Evolutionary conservation across 2,329 filamentous ascomycete species (phyloP).

Genomic region (Epichloe hybrida): DNA sequence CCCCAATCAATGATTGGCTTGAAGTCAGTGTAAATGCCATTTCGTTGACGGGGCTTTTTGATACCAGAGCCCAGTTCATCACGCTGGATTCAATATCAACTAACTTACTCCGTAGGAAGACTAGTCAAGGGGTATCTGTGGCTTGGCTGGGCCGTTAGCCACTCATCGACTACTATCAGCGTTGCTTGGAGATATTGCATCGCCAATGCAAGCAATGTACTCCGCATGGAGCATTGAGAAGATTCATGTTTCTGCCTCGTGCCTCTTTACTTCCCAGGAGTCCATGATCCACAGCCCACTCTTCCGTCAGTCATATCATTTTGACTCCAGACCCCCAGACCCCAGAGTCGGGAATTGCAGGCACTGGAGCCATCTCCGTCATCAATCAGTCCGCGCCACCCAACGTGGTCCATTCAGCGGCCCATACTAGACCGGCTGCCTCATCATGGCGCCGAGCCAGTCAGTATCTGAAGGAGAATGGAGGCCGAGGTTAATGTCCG

Average conservation of each 20-base stretch:
- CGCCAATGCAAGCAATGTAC: neutral
- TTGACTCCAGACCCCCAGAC: neutral
- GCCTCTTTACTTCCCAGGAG: neutral
- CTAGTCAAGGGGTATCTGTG: neutral
- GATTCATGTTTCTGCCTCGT: neutral
- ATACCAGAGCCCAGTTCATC: neutral
- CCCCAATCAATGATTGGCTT: conserved; percentile 1
- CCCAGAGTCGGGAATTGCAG: neutral
- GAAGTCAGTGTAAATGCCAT: neutral
- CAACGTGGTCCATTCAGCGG: neutral
- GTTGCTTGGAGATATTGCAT: too few species aligned
- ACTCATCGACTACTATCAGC: too few species aligned
- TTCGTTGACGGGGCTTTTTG: conserved; percentile 1
- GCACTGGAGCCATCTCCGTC: neutral
- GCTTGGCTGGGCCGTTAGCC: too few species aligned
- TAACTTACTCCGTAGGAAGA: neutral
- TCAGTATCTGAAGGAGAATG: neutral
- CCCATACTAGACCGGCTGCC: neutral
- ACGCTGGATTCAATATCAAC: neutral
- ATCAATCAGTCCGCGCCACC: neutral
- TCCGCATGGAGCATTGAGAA: neutral
- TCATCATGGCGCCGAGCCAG: neutral
- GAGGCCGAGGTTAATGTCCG: neutral
- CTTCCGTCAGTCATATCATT: neutral
- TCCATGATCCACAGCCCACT: neutral